Percentiles rank a stretch among this genome's conserved stretches.
phyloP scores from a whole-genome alignment of 768 basidiomycete genomes.

The Rhizopogon roseolus region DNA sequence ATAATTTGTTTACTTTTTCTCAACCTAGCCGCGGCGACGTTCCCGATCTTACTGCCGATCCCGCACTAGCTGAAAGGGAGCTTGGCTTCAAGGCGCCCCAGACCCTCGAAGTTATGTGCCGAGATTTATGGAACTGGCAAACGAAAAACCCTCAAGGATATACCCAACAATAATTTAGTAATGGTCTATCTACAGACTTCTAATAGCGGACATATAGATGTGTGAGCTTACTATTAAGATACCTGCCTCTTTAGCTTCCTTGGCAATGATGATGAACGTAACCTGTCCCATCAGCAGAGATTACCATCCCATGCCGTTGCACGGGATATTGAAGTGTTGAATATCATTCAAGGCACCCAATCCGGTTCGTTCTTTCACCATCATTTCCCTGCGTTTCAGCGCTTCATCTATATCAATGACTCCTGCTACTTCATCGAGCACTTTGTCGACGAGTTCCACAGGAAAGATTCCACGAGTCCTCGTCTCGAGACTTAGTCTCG shows the following conservation, averaged over 20 bases:
- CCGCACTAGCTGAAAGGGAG: conserved; percentile 84
- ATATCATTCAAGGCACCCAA: conserved; percentile 38
- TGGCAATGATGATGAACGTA: not conserved
- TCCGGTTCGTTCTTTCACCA: conserved; percentile 28
- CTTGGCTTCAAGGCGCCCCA: conserved; percentile 85
- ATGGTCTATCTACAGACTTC: conserved; percentile 11
- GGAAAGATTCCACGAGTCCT: conserved; percentile 1
- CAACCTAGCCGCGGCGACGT: conserved; percentile 80
- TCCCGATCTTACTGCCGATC: conserved; percentile 94
- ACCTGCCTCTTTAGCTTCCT: not conserved
- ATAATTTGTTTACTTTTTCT: conserved; percentile 2
- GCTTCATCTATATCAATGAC: conserved; percentile 37
- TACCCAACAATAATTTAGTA: conserved; percentile 20
- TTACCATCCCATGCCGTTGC: conserved; percentile 27
- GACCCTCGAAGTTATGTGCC: conserved; percentile 88
- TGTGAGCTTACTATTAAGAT: not conserved
- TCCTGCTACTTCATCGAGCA: conserved; percentile 34
- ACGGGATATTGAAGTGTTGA: conserved; percentile 47
- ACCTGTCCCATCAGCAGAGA: not conserved
- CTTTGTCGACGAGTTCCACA: conserved; percentile 38
- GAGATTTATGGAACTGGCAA: conserved; percentile 99
- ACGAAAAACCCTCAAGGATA: conserved; percentile 86
- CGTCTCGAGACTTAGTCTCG: conserved; percentile 29
- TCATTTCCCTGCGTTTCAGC: conserved; percentile 20
- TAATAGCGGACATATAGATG: conserved; percentile 15